Evolutionary conservation across 2,329 filamentous ascomycete genomes (phyloP), one percentile per base, ranked within the genome.

Genomic region (Ambrosiella beaveri): DNA sequence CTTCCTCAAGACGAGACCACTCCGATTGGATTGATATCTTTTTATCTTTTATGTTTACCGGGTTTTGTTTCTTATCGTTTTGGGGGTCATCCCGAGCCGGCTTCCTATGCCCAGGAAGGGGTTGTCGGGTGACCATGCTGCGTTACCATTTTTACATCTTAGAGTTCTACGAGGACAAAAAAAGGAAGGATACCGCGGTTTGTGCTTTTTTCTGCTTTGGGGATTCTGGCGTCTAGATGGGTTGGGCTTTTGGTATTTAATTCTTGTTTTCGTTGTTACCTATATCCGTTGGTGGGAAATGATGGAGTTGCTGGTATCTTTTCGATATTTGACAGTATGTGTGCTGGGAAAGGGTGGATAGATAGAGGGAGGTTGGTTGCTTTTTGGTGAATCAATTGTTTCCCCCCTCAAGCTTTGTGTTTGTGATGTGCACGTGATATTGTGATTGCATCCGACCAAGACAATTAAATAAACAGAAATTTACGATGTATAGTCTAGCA

Each of bases 211-310:
- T 56, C n/a, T 52, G 44, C 1, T n/a, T 47, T 13, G 44, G 19
- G 51, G 57, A 35, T 49, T 58, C 49, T 50, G 57, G 56, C 49
- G 56, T 58, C 56, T 36, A 45, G 52, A 52, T 59, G 35, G 54
- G 40, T 50, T 54, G 7, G 45, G 35, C 35, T 45, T 54, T 40
- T 35, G 39, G 40, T 49, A 37, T 41, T 15, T 17, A 8, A 17
- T 7, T 7, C 44, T 15, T n/a, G 7, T 47, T 13, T 13, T 8
- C 19, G n/a, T 47, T 15, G 11, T 15, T n/a, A n/a, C 19, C 11
- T 8, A 17, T 13, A 13, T 47, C 19, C 19, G 11, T 13, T 15
- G n/a, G 44, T 47, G n/a, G n/a, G 11, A 17, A 13, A 47, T 17
- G 13, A 8, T 47, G n/a, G 40, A 17, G 13, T 47, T n/a, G 44